Base-by-base conservation (phyloP, 306 rosid species). In the Gastrolobium bilobum region DNA sequence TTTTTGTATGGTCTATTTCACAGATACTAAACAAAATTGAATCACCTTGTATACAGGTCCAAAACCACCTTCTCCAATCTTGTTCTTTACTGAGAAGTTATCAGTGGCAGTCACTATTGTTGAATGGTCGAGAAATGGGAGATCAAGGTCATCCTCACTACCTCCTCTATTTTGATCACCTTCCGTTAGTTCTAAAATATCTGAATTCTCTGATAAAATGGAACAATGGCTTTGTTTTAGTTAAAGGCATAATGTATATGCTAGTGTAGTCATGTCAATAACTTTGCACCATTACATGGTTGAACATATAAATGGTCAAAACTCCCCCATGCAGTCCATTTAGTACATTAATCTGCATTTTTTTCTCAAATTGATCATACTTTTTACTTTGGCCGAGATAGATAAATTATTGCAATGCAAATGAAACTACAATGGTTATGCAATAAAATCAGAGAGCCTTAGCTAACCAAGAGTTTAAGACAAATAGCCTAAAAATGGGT, bases 11-110 rank as follows among this genome's bases (percentile, higher is more conserved):
- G 14, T 14, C 30, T 4, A 3, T 33, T 6, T 6, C 0, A 8
- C 51, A 46, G 10, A 46, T 69, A 9, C 50, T 31, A 13, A 5
- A 3, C 31, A 68, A 30, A 8, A 8, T 8, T 71, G 8, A 68
- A 6, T 48, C 44, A 15, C 62, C 48, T 6, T 14, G 1, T 51
- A 51, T 70, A 15, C 62, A 38, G 52, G 40, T 20, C 77, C 77
- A 53, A 71, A 71, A 10, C 77, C 66, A 20, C 77, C 77, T 54
- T 71, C 8, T 38, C 65, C 77, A 53, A 71, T 71, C 51, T 71
- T 71, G 52, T 71, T 54, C 0, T 20, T 26, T 1, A 51, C 9
- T 2, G 8, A 37, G 15, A 71, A 71, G 26, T 71, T 37, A 2
- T 20, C 5, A 14, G 63, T 71, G 37, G 63, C 63, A 38, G 2